Base-by-base conservation (phyloP, 345 rosid genomes). In the Sonneratia alba region DNA sequence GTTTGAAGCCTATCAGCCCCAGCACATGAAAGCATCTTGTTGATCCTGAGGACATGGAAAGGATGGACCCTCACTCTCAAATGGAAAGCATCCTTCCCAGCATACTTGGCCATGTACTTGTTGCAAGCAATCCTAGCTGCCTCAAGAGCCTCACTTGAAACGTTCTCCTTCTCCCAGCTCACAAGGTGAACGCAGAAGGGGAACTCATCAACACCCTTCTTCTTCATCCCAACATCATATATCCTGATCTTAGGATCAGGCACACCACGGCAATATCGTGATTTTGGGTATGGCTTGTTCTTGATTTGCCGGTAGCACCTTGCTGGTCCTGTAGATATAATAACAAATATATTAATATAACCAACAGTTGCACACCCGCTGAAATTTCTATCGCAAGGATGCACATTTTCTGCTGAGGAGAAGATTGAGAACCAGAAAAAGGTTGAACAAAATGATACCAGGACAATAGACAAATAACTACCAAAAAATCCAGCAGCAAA, bases 1-100 rank as follows among this genome's bases (percentile, higher is more conserved):
- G 86, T 85, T 75, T 85, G 86, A 55, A 85, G 88, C 81, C 88
- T 81, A 79, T 85, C 85, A 74, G 88, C 86, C 71, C 88, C 88
- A n/a, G 88, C 88, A 73, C 86, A 83, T 4, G 88, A 85, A 81
- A 85, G 88, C 88, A 85, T 85, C 82, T 85, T 81, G 76, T 85
- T 85, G 73, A 85, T 83, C 24, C 88, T 80, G 70, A 85, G 71
- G 49, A 85, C 88, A 80, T 83, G 88, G 80, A 83, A 85, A 24
- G 85, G 87, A 72, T 85, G 88, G 36, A 85, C 88, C 75, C 88
- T 81, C 19, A 83, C 87, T 53, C 88, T 79, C 82, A 85, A 73
- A 73, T 83, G 87, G 84, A 85, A 85, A 36, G 88, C 86, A 74
- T 85, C 88, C 78, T 85, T 83, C 67, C 88, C 88, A 43, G 87